Percentiles rank a stretch among this genome's conserved stretches.
Evolutionary conservation across 179 eudicot species (phyloP).

Genomic region (Nepenthes alata): DNA sequence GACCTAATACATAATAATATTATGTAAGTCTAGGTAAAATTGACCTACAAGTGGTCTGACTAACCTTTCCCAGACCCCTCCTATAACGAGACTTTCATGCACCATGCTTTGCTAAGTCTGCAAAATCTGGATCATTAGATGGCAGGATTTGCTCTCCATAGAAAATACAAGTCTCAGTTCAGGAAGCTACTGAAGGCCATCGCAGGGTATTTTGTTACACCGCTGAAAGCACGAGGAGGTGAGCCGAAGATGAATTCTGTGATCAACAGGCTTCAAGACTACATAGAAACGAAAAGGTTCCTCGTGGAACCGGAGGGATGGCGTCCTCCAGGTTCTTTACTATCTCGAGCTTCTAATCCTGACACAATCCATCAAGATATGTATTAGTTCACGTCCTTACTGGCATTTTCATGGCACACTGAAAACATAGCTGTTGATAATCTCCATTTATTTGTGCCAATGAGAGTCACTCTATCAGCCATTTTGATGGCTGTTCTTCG

Average conservation of each 20-base stretch:
- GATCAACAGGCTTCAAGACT: slow-evolving; percentile 29
- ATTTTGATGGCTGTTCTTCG: too few species aligned
- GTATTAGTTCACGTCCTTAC: not conserved
- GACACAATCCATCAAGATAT: slow-evolving; percentile 12
- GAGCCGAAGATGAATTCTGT: slow-evolving; percentile 23
- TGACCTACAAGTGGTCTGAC: too few species aligned
- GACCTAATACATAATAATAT: too few species aligned
- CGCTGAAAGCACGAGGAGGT: slow-evolving; percentile 27
- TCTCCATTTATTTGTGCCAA: too few species aligned
- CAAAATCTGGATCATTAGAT: slow-evolving; percentile 27
- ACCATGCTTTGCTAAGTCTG: too few species aligned
- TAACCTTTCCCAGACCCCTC: too few species aligned
- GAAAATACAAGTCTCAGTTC: slow-evolving; percentile 63
- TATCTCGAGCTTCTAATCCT: slow-evolving; percentile 20
- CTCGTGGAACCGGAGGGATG: slow-evolving; percentile 63
- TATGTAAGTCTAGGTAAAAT: too few species aligned
- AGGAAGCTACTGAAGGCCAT: slow-evolving; percentile 48
- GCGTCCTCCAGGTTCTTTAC: slow-evolving; percentile 27
- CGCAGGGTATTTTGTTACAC: slow-evolving; percentile 33
- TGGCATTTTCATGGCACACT: too few species aligned
- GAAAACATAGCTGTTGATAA: too few species aligned
- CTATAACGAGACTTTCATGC: too few species aligned
- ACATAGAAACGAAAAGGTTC: slow-evolving; percentile 44
- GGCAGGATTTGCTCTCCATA: slow-evolving; percentile 72
- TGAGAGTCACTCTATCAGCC: too few species aligned